Evolutionary conservation across 257 asterid genomes (phyloP), one percentile per base, ranked within the genome.

Genomic region (Perilla frutescens): DNA sequence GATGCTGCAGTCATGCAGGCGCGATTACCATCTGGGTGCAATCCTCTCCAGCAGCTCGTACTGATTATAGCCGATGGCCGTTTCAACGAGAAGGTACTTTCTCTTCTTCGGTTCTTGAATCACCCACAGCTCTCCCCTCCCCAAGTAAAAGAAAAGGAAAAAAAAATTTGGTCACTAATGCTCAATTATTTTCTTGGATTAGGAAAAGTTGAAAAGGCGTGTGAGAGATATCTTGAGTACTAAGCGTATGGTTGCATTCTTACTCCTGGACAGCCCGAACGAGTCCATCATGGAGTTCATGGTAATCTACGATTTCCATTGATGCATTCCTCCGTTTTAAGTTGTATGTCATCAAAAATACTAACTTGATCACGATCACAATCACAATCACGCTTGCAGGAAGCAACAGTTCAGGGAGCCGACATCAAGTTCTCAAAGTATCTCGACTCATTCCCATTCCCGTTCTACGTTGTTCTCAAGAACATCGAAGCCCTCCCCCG

Each of bases 21-120:
- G 1, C 90, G 97, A 40, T 77, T 78, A 47, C 98, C 99, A 37
- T 88, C 97, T 40, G 98, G 98, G 32, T 74, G 79, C 82, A 94
- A 86, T 76, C 99, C 99, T 14, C 89, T 95, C 10, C 94, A 95
- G 89, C 99, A 92, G 87, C 98, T 95, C 66, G 98, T 91, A 69
- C 80, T 95, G 73, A 89, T 95, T 66, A 90, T 95, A 59, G 96
- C 98, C 8, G 99, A 95, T 70, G 99, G 98, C 58, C 88, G 92
- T 36, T 87, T 90, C 67, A 92, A 79, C 32, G 97, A 95, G 90
- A 92, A 87, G 96, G 96, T 91, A 84, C 14, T 31, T 57, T 74
- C 32, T 51, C 59, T 43, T 67, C 41, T 13, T 77, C 62, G 14
- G 13, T 48, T 50, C 10, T 51, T 40, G 2, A 45, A 44, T 2